Evolutionary conservation across 192 early-diverging fungal genomes (phyloP), one percentile per base, ranked within the genome.

Genomic region (Phycomyces blakesleeanus): DNA sequence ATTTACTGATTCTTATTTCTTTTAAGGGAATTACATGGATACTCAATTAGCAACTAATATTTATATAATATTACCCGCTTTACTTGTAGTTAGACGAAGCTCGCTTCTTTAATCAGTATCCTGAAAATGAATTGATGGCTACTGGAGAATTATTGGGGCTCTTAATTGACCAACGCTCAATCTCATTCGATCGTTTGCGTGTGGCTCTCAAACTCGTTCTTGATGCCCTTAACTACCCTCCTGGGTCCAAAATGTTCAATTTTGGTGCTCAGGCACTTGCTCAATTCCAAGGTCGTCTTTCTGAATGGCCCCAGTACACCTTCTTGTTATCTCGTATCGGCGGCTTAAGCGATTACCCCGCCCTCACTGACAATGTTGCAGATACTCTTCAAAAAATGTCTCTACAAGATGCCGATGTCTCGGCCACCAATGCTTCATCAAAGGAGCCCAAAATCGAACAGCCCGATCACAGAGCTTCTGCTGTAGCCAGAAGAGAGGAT

Each of bases 281-380:
- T 51, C 91, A 93, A 64, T 96, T 97, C 69, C 84, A 85, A 60
- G 67, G 72, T 24, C 80, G 94, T 14, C 84, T 97, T 6, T 80
- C 81, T 29, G 93, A 97, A 72, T 95, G 94, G 88, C 94, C 95
- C 3, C 88, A 93, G 55, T 96, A 93, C 57, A 91, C 90, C 59
- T 72, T 86, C 6, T 79, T 89, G 18, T 76, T 97, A 14, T 77
- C 89, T 40, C 89, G 94, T 64, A 93, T 97, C 14, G 74, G 83
- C 3, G 89, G 88, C 21, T 18, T 68, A 14, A 52, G 57, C 37
- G 24, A 15, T 15, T 59, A 21, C 12, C 55, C 63, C 27, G 29
- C 16, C 1, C 44, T 55, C 29, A 51, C 52, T 14, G 55, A 67
- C 26, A 54, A n/a, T 10, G 51, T 67, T 52, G 47, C 66, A 5